A percentile compares a stretch with the other conserved stretches of the same genome.
Conservation (phyloP, 768 basidiomycete species). For the Boletus fagicola region DNA sequence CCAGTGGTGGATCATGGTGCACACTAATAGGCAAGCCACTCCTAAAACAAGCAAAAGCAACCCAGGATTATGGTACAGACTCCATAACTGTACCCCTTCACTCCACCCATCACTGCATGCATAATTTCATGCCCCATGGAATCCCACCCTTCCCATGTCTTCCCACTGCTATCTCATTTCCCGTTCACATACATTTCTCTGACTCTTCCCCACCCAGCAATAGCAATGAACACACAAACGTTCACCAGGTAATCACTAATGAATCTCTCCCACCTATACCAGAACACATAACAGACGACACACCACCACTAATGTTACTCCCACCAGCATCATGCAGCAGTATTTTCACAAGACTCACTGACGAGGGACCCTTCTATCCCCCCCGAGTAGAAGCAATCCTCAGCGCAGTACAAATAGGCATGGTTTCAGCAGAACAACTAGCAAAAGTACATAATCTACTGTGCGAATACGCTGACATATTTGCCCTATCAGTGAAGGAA, state of each 20-base stretch:
- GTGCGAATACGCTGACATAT: neutral
- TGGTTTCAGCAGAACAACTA: accelerated
- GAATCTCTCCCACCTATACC: too few relatives aligned
- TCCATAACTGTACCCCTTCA: too few relatives aligned
- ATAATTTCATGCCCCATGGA: too few relatives aligned
- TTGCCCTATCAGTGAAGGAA: neutral
- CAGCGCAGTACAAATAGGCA: accelerated
- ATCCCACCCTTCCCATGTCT: neutral
- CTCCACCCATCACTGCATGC: too few relatives aligned
- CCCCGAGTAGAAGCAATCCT: neutral
- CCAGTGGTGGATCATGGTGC: neutral
- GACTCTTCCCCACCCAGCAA: too few relatives aligned
- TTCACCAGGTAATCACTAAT: neutral
- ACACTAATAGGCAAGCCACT: neutral
- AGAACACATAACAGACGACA: too few relatives aligned
- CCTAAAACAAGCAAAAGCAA: neutral
- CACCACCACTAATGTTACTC: too few relatives aligned
- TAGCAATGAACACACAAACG: too few relatives aligned
- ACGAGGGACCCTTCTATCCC: neutral
- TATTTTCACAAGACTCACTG: neutral
- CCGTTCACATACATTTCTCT: too few relatives aligned
- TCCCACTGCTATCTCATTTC: neutral
- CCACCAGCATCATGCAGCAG: too few relatives aligned
- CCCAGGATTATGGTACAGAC: neutral
- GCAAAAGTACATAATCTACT: neutral